A percentile compares a stretch with the other conserved stretches of the same genome.
Conservation (phyloP, 306 rosid species). For the Malus asiatica region DNA sequence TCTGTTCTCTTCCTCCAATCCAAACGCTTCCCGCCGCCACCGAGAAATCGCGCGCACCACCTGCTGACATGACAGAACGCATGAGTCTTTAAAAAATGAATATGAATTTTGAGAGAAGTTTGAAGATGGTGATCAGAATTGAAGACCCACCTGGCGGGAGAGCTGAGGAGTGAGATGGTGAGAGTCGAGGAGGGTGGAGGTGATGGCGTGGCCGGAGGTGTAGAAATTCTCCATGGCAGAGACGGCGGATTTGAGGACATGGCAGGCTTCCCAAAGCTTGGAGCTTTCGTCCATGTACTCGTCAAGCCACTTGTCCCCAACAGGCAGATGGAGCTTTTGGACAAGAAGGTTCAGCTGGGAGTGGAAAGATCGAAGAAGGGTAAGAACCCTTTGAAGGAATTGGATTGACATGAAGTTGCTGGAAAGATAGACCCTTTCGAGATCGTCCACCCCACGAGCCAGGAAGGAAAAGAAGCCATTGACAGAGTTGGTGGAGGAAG, state of each 20-base stretch:
- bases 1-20: slow-evolving; percentile 91
- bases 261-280: slow-evolving; percentile 98
- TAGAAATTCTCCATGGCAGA: slow-evolving; percentile 72
- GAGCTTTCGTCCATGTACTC: slow-evolving; percentile 99
- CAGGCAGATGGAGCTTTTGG: slow-evolving; percentile 89
- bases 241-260: slow-evolving; percentile 85
- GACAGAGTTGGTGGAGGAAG: slow-evolving; percentile 88
- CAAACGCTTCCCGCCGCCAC: slow-evolving; percentile 76
- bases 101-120: neutral
- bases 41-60: slow-evolving; percentile 70
- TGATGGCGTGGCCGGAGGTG: slow-evolving; percentile 66
- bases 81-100: neutral
- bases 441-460: slow-evolving; percentile 91
- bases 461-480: slow-evolving; percentile 84
- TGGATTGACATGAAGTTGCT: slow-evolving; percentile 97
- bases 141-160: slow-evolving; percentile 67
- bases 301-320: slow-evolving; percentile 97
- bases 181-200: slow-evolving; percentile 50
- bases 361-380: slow-evolving; percentile 88
- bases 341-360: slow-evolving; percentile 84
- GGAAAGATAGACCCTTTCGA: slow-evolving; percentile 65
- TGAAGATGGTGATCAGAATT: neutral
- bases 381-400: slow-evolving; percentile 78
- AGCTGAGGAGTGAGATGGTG: slow-evolving; percentile 73
- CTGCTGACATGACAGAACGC: slow-evolving; percentile 20